These are phyloP conservation scores for Xylariaceae sp. DNA, from an alignment of 2,329 filamentous ascomycete species.

Conservation along the genomic window DNA sequence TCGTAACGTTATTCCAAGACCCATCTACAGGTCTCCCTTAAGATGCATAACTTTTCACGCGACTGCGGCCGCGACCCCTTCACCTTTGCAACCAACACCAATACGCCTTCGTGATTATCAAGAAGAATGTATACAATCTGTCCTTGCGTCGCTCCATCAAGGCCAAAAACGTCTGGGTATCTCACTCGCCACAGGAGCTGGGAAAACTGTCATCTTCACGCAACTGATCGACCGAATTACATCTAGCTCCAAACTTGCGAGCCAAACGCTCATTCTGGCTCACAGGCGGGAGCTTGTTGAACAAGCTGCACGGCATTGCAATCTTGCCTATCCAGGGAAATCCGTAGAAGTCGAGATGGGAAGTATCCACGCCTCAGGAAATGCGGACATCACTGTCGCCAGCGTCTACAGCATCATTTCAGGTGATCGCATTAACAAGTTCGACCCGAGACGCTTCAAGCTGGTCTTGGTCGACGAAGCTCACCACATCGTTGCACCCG, in stretches of 20 bases:
- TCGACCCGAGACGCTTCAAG: slow-evolving; percentile 76
- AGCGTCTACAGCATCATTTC: slow-evolving; percentile 83
- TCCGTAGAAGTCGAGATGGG: slow-evolving; percentile 91
- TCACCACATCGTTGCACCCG: slow-evolving; percentile 86
- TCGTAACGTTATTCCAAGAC: slow-evolving; percentile 1
- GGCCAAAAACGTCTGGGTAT: slow-evolving; percentile 79
- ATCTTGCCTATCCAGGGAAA: slow-evolving; percentile 72
- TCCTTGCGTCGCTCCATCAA: slow-evolving; percentile 61
- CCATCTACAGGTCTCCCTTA: slow-evolving; percentile 3
- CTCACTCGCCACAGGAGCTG: slow-evolving; percentile 81
- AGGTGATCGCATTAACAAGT: slow-evolving; percentile 73
- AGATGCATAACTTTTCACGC: slow-evolving; percentile 6
- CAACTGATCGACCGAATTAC: slow-evolving; percentile 79
- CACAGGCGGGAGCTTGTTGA: slow-evolving; percentile 92
- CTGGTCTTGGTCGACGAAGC: slow-evolving; percentile 92
- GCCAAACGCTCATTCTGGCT: slow-evolving; percentile 83
- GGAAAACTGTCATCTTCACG: slow-evolving; percentile 96
- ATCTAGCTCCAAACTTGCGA: slow-evolving; percentile 50
- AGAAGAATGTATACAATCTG: slow-evolving; percentile 83
- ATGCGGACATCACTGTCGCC: slow-evolving; percentile 88
- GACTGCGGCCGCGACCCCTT: slow-evolving; percentile 1
- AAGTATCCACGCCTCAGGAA: slow-evolving; percentile 66
- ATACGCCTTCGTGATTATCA: slow-evolving; percentile 77
- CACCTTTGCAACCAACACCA: slow-evolving; percentile 30
- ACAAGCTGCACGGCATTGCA: slow-evolving; percentile 85